Percentiles rank a stretch among this genome's conserved stretches.
These are phyloP conservation scores for Aureobasidium sp. DNA, from an alignment of 2,329 filamentous ascomycete species.

Conservation along the genomic window DNA sequence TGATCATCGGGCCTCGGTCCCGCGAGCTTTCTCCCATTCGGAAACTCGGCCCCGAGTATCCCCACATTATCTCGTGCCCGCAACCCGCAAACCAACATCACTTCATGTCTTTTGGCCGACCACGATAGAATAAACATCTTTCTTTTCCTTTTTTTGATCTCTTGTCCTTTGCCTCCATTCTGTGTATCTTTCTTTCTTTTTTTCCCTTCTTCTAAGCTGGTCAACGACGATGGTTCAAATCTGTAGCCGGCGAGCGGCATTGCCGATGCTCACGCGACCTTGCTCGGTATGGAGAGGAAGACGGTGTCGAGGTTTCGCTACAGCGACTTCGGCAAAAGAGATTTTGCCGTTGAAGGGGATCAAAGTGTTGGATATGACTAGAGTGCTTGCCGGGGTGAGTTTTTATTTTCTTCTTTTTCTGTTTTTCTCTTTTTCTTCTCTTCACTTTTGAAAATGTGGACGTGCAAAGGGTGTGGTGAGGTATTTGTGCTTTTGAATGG, in stretches of 20 bases:
- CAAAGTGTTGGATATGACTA: conserved; percentile 89
- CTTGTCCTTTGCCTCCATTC: no score
- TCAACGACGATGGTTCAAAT: no score
- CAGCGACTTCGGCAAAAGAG: conserved; percentile 22
- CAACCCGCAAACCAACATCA: background rate
- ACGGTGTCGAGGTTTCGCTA: background rate
- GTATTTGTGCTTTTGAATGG: no score
- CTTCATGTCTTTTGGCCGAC: no score
- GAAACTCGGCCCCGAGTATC: conserved; percentile 5
- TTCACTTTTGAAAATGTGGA: no score
- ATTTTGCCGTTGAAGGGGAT: conserved; percentile 69
- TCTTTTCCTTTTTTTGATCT: background rate
- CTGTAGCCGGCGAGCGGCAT: background rate
- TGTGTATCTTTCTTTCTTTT: no score
- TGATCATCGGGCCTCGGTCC: background rate
- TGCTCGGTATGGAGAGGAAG: no score
- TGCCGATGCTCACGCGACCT: no score
- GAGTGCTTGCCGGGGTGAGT: conserved; percentile 80
- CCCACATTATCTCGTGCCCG: background rate
- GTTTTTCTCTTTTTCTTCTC: background rate
- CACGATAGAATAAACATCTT: no score
- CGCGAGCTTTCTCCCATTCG: background rate
- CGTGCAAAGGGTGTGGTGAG: no score
- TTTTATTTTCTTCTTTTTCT: background rate
- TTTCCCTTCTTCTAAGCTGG: no score